Conservation (phyloP, 1,139 yeast genomes). For the Lodderomyces metapsilosis region DNA sequence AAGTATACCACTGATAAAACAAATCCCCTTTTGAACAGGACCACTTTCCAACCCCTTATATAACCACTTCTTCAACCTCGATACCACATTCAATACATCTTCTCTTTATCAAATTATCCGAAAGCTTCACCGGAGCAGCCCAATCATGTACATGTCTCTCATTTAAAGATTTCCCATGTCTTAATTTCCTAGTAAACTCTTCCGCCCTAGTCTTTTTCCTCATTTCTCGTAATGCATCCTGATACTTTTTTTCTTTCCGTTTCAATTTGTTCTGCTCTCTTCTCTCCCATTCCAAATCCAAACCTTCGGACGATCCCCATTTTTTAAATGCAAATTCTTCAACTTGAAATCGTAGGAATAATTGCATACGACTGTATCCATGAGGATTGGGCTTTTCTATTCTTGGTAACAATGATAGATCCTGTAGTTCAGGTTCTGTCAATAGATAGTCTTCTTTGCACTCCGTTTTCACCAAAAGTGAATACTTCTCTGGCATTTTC, state of each 20-base stretch:
- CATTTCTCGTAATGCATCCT: constrained; percentile 77
- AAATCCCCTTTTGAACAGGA: no score
- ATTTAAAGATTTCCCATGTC: constrained; percentile 53
- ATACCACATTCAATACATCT: constrained; percentile 83
- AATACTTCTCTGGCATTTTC: constrained; percentile 78
- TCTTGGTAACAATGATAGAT: constrained; percentile 63
- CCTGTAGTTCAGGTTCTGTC: constrained; percentile 89
- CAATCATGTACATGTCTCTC: constrained; percentile 75
- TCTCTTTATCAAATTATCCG: constrained; percentile 48
- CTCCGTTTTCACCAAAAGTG: constrained; percentile 91
- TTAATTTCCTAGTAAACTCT: constrained; percentile 70
- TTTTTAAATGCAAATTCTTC: constrained; percentile 90
- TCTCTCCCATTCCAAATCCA: constrained; percentile 90
- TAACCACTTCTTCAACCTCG: constrained; percentile 65
- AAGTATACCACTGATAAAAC: no score
- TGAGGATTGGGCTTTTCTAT: constrained; percentile 94
- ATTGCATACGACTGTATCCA: constrained; percentile 90
- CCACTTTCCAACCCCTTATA: no score
- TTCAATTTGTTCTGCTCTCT: constrained; percentile 71
- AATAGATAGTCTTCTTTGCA: constrained; percentile 87
- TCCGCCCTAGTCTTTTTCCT: constrained; percentile 90
- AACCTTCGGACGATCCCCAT: constrained; percentile 89
- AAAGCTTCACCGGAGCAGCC: constrained; percentile 50
- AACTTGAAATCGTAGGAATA: constrained; percentile 83
- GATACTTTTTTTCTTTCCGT: constrained; percentile 77